Conservation (phyloP, 2,329 filamentous ascomycete genomes). For the Seiridium cupressi region DNA sequence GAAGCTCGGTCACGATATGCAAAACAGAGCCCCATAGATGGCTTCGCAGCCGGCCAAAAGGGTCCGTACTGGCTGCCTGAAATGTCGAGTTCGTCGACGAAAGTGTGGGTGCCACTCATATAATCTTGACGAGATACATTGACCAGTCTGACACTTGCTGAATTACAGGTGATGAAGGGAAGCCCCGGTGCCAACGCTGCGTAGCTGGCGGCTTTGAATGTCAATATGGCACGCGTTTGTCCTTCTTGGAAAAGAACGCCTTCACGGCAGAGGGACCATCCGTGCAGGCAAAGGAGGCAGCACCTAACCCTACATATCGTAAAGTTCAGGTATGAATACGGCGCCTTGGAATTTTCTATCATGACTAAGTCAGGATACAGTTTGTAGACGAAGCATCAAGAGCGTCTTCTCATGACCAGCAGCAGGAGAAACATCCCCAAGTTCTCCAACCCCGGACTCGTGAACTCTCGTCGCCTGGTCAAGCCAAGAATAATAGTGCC, state of each 20-base stretch:
- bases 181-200: conserved; percentile 48
- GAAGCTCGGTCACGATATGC: neutral
- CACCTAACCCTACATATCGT: conserved; percentile 13
- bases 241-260: conserved; percentile 47
- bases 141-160: neutral
- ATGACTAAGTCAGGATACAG: neutral
- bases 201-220: conserved; percentile 43
- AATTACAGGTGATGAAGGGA: conserved; percentile 45
- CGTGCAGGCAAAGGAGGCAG: conserved; percentile 3
- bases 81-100: conserved; percentile 44
- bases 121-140: neutral
- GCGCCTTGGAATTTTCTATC: neutral
- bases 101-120: conserved; percentile 35
- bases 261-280: conserved; percentile 30
- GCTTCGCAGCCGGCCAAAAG: conserved; percentile 18
- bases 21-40: neutral
- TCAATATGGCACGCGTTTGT: conserved; percentile 44
- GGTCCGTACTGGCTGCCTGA: conserved; percentile 44
- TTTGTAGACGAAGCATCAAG: neutral
- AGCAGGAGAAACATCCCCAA: too few species aligned
- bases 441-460: too few species aligned
- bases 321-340: neutral
- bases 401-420: neutral
- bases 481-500: too few species aligned
- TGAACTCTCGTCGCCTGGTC: too few species aligned